Evolutionary conservation across 73 alveolate genomes (phyloP).

Genomic region (Paramecium caudatum): DNA sequence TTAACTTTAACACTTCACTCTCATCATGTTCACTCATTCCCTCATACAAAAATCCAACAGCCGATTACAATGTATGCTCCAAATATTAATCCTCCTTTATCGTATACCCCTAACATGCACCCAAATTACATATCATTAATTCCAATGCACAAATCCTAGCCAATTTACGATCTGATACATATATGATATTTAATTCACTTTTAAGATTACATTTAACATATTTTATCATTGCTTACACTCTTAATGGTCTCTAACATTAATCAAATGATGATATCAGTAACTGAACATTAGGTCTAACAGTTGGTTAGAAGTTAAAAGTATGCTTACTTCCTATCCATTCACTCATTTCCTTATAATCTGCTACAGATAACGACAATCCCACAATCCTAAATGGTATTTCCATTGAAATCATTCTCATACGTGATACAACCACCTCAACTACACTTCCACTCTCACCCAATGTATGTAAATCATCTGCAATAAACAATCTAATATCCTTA

Average conservation of each 20-base stretch:
- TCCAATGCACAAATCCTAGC: constrained; percentile 82
- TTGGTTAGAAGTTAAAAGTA: constrained; percentile 87
- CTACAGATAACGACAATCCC: constrained; percentile 90
- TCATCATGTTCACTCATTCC: constrained; percentile 83
- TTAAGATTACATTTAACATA: neutral
- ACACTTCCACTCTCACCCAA: constrained; percentile 83
- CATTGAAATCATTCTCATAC: constrained; percentile 90
- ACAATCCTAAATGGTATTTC: constrained; percentile 87
- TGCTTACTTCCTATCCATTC: constrained; percentile 87
- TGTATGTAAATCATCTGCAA: constrained; percentile 92
- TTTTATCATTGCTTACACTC: constrained; percentile 67
- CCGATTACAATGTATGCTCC: constrained; percentile 80
- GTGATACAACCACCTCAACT: constrained; percentile 87
- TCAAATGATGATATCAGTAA: constrained; percentile 85
- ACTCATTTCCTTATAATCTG: constrained; percentile 93
- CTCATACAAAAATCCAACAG: constrained; percentile 88
- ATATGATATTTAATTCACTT: constrained; percentile 79
- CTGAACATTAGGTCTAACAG: constrained; percentile 89
- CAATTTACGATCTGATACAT: constrained; percentile 86
- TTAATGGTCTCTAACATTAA: constrained; percentile 84
- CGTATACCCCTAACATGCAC: neutral
- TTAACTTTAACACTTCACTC: constrained; percentile 84
- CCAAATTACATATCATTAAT: neutral
- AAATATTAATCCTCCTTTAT: constrained; percentile 75
- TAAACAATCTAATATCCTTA: constrained; percentile 79